Evolutionary conservation across 805 yeast genomes (phyloP), one percentile per base, ranked within the genome.

Genomic region (Saccharomycopsis babjevae): DNA sequence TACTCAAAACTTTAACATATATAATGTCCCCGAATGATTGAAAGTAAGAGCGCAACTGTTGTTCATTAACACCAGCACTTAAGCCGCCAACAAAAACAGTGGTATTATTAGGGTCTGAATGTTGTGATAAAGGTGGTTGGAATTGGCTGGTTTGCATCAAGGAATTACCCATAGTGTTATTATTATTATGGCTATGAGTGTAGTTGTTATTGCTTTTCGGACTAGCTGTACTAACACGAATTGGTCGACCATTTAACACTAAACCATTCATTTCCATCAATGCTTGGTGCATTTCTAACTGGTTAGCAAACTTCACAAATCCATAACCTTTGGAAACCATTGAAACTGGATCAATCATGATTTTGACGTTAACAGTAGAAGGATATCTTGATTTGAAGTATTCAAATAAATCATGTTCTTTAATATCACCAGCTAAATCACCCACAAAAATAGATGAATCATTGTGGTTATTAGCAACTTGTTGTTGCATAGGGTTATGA

Each of bases 321-420:
- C 97, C 97, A 72, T 87, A 91, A 13, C 97, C 96, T 68, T 88
- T 84, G 6, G 93, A 82, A 57, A 78, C 78, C 36, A 86, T 85
- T 0, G 96, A 84, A 13, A 72, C 69, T 43, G 83, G 84, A 71
- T 91, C 97, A 57, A 80, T 71, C 84, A 91, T 89, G 64, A 91
- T 82, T 68, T 87, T 89, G 6, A 85, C 94, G 66, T 86, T 84
- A 58, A 83, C 79, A 59, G 89, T 83, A 6, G 92, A 86, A 1
- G 92, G 85, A 69, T 82, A 91, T 62, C 83, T 80, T 5, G 82
- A 73, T 63, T 82, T 84, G 73, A 92, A 91, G 52, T 82, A 76
- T 57, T 86, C 86, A 61, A 80, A 79, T 28, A 91, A 75, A 46
- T 78, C 75, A 16, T 79, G 76, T 63, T 91, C 97, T 18, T 84